Evolutionary conservation across 306 rosid genomes (phyloP).

Genomic region (Cicer judaicum): DNA sequence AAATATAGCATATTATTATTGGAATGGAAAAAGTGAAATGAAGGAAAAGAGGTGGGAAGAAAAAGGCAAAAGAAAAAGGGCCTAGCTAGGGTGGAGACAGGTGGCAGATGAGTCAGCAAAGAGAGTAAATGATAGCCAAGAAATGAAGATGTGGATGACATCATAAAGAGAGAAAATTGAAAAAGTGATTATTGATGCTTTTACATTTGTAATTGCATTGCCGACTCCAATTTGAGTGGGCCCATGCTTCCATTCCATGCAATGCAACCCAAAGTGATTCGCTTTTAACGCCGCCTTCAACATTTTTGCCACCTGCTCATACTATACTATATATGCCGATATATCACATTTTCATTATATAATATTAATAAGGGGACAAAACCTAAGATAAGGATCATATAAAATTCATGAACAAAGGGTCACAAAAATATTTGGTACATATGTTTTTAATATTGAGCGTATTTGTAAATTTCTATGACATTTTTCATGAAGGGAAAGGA

Average conservation of each 20-base stretch:
- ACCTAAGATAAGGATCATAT: neutral
- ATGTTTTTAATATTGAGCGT: too few species aligned
- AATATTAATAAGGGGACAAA: neutral
- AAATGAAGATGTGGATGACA: slow-evolving; percentile 33
- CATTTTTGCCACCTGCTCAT: neutral
- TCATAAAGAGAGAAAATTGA: slow-evolving; percentile 21
- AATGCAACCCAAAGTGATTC: neutral
- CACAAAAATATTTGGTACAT: too few species aligned
- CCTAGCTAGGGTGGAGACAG: slow-evolving; percentile 54
- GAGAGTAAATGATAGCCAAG: slow-evolving; percentile 39
- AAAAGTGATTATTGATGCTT: slow-evolving; percentile 18
- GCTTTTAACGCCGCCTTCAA: slow-evolving; percentile 23
- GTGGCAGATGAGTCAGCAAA: slow-evolving; percentile 55
- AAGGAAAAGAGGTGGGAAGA: neutral
- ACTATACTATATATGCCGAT: neutral
- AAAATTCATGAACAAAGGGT: too few species aligned
- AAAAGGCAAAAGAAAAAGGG: slow-evolving; percentile 3
- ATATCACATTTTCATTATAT: neutral
- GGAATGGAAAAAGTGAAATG: slow-evolving; percentile 9
- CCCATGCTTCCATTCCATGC: slow-evolving; percentile 1
- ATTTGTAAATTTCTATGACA: too few species aligned
- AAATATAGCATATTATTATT: neutral
- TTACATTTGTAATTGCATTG: neutral
- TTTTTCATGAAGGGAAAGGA: too few species aligned
- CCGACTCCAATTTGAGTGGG: slow-evolving; percentile 30